These are phyloP conservation scores for Xylaria multiplex DNA, from an alignment of 2,329 filamentous ascomycete species.

Conservation along the genomic window DNA sequence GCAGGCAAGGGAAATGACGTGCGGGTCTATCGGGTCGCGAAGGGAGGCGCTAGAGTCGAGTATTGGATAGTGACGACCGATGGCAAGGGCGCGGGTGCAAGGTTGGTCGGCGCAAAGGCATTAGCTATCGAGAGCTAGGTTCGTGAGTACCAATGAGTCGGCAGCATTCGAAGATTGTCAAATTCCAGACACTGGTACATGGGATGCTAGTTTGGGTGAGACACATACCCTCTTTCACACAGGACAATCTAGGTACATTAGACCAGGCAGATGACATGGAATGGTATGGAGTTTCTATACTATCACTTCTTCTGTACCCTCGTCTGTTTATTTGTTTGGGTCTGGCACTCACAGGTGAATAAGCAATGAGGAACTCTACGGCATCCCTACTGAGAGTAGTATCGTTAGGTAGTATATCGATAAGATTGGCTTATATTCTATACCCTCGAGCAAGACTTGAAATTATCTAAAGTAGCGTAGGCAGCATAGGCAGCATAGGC, in stretches of 20 bases:
- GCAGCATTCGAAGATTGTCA: background rate
- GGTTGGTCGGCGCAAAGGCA: constrained; percentile 81
- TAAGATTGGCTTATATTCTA: too few relatives aligned
- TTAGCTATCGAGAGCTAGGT: constrained; percentile 75
- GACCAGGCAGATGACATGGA: background rate
- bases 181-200: background rate
- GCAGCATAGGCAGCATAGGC: too few relatives aligned
- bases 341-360: background rate
- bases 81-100: constrained; percentile 58
- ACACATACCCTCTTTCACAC: constrained; percentile 8
- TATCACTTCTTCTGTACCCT: background rate
- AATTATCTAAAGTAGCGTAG: too few relatives aligned
- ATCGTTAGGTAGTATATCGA: too few relatives aligned
- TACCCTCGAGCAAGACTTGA: too few relatives aligned
- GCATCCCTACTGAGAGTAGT: background rate
- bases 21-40: constrained; percentile 76
- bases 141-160: background rate
- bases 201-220: background rate
- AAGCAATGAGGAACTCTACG: too few relatives aligned
- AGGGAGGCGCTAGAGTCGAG: constrained; percentile 72
- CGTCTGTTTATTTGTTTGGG: background rate
- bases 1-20: constrained; percentile 73
- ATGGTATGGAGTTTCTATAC: background rate
- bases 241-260: background rate
- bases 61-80: constrained; percentile 81